Conservation (phyloP, 768 basidiomycete species). For the Thelephora aurantiotincta region DNA sequence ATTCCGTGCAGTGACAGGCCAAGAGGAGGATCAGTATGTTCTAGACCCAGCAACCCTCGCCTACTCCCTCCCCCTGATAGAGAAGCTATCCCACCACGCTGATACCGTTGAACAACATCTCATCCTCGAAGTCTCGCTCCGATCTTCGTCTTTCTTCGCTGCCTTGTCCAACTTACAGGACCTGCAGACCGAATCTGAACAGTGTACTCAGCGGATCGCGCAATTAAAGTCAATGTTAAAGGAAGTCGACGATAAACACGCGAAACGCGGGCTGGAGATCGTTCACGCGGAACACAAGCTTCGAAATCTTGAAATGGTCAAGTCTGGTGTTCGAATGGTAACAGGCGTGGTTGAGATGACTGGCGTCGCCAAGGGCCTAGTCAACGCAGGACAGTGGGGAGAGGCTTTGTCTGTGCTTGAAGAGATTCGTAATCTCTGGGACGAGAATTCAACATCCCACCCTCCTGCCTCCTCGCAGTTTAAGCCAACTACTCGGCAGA, state of each 20-base stretch:
- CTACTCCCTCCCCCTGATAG: constrained; percentile 62
- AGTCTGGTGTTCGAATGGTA: constrained; percentile 49
- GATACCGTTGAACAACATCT: constrained; percentile 94
- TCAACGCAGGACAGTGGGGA: constrained; percentile 79
- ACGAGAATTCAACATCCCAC: constrained; percentile 7
- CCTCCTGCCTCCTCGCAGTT: neutral
- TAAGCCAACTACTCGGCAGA: constrained; percentile 2
- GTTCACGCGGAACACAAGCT: constrained; percentile 51
- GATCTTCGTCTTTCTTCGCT: constrained; percentile 90
- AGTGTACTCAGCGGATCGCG: constrained; percentile 65
- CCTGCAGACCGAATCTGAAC: constrained; percentile 77
- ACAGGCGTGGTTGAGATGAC: constrained; percentile 67
- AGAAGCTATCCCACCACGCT: constrained; percentile 82
- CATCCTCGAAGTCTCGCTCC: constrained; percentile 78
- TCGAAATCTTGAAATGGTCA: constrained; percentile 42
- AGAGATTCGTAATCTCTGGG: constrained; percentile 48
- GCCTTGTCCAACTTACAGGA: constrained; percentile 91
- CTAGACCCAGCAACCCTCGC: constrained; percentile 49
- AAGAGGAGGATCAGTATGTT: constrained; percentile 19
- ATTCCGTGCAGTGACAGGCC: constrained; percentile 63
- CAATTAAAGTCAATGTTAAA: constrained; percentile 56
- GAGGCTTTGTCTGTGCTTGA: constrained; percentile 71
- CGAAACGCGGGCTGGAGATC: constrained; percentile 67
- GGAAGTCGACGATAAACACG: constrained; percentile 64
- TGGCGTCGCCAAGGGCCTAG: constrained; percentile 53